These are phyloP conservation scores for Podila verticillata DNA, from an alignment of 192 early-diverging fungal genomes.

Conservation along the genomic window DNA sequence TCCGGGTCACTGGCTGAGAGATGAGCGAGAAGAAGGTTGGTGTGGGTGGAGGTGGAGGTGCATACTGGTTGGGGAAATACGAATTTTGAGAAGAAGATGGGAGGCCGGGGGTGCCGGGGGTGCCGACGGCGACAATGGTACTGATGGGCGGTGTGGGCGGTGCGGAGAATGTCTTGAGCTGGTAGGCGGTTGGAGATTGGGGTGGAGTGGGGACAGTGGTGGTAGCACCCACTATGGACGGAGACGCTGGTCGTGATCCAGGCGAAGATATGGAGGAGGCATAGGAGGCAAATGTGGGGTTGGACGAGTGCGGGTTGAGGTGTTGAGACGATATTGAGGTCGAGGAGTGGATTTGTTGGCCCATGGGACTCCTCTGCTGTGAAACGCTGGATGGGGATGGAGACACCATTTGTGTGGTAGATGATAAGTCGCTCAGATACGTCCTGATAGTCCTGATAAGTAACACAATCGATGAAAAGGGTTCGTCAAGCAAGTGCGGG, in stretches of 20 bases:
- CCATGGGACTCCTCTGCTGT: conserved; percentile 23
- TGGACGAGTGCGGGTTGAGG: conserved; percentile 32
- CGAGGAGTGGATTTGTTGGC: conserved; percentile 40
- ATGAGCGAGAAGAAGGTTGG: conserved; percentile 13
- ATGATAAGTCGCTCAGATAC: too few relatives aligned
- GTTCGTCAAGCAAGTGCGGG: not conserved
- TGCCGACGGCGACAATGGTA: conserved; percentile 25
- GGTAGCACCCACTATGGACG: conserved; percentile 20
- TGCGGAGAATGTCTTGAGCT: conserved; percentile 36
- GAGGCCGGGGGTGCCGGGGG: conserved; percentile 16
- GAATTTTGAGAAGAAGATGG: conserved; percentile 16
- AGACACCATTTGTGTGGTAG: conserved; percentile 17
- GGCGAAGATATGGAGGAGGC: conserved; percentile 49
- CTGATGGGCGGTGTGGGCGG: conserved; percentile 42
- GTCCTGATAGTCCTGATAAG: too few relatives aligned
- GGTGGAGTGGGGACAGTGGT: conserved; percentile 32
- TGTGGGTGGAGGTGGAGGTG: conserved; percentile 1
- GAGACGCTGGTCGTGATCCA: conserved; percentile 37
- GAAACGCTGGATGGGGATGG: conserved; percentile 16
- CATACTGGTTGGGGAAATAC: conserved; percentile 14
- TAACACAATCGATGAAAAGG: too few relatives aligned
- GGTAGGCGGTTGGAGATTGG: conserved; percentile 37
- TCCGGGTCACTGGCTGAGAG: conserved; percentile 24
- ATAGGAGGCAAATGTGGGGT: conserved; percentile 35
- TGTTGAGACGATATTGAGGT: conserved; percentile 22